phyloP scores from a whole-genome alignment of 495 filamentous ascomycete genomes.

The Neurospora sp. region DNA sequence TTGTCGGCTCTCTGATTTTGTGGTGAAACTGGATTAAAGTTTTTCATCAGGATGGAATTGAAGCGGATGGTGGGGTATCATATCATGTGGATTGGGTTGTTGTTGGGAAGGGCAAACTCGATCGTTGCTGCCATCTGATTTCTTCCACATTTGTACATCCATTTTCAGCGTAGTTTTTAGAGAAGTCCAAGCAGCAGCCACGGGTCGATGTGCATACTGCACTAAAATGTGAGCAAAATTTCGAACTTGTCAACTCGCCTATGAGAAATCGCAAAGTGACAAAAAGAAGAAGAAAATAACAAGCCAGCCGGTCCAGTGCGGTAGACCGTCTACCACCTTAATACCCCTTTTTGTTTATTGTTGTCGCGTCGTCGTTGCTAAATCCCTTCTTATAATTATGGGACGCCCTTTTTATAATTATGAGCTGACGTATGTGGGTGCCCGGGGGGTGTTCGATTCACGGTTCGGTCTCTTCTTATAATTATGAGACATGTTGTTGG shows the following conservation, averaged over 20 bases:
- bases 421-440: not conserved
- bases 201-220: not conserved
- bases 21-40: not conserved
- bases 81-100: not conserved
- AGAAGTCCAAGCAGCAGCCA: not conserved
- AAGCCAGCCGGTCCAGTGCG: not conserved
- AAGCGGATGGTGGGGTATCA: not conserved
- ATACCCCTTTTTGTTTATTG: not conserved
- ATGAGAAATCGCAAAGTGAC: not conserved
- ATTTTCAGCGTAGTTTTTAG: not conserved
- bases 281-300: not conserved
- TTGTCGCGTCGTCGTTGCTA: not conserved
- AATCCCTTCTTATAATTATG: not conserved
- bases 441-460: not conserved
- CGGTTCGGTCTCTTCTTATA: not conserved
- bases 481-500: not conserved
- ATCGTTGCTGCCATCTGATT: not conserved
- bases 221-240: not conserved
- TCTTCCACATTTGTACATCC: not conserved
- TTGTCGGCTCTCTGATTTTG: slow-evolving; percentile 4
- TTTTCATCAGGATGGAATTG: not conserved
- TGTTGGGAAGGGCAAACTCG: not conserved
- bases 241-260: not conserved
- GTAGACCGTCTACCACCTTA: not conserved
- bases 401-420: not conserved